Evolutionary conservation across 306 rosid genomes (phyloP), one percentile per base, ranked within the genome.

Genomic region (Cyclanthera cordifolia): DNA sequence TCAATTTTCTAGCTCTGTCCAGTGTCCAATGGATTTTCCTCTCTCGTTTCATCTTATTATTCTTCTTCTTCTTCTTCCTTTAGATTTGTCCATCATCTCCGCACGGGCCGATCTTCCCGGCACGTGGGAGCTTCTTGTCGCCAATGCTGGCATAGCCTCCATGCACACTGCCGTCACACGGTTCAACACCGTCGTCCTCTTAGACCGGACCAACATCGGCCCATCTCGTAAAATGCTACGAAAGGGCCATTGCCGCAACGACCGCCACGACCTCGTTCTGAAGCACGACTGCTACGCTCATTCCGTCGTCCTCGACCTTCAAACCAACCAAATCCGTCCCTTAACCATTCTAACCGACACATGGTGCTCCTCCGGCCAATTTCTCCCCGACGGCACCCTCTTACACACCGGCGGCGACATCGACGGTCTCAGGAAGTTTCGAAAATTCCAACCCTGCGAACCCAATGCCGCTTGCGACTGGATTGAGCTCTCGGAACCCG

Each of bases 141-240:
- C 81, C 34, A 75, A 88, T 71, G 96, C 97, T 8, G 97, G 97
- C 73, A 63, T 91, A 43, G 75, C 97, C 57, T 91, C 97, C 63
- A 91, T 91, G 96, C 97, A 91, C 83, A 88, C 97, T 3, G 90
- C 87, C 48, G 96, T 91, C 56, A 91, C 97, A 3, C 95, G 87
- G 69, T 87, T 83, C 86, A 85, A 91, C 80, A 91, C 91, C 16
- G 97, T 75, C 11, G 74, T 91, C 6, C 95, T 91, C 73, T 84
- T 91, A 0, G 97, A 91, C 82, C 88, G 97, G 27, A 84, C 97
- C 55, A 78, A 84, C 79, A 88, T 81, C 48, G 97, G 97, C 3
- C 92, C 92, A n/a, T 69, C 90, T 2, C 73, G 85, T 17, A 83
- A 76, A 43, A 81, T 82, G 73, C 97, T 91, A 73, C 75, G 71